Evolutionary conservation across 2,329 filamentous ascomycete species (phyloP).

Genomic region (Hansfordia pulvinata): DNA sequence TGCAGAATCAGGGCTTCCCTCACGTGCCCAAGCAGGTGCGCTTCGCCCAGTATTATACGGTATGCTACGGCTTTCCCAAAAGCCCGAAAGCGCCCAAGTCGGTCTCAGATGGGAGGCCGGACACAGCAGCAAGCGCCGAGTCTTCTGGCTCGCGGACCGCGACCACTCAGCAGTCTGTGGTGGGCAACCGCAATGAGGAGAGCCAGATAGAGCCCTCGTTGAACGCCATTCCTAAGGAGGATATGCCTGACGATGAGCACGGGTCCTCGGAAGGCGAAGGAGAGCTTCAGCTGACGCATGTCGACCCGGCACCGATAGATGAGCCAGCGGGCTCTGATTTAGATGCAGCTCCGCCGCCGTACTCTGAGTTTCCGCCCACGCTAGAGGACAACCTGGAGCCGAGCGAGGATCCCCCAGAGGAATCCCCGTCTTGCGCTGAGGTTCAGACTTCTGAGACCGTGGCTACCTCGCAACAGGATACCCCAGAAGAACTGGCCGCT

Average conservation of each 20-base stretch:
- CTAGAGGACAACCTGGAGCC: too few relatives aligned
- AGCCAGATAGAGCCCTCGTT: slow-evolving; percentile 6
- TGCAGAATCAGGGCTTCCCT: slow-evolving; percentile 17
- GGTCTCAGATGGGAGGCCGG: too few relatives aligned
- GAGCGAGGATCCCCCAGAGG: too few relatives aligned
- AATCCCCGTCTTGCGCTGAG: too few relatives aligned
- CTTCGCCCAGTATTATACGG: slow-evolving; percentile 84
- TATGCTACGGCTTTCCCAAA: slow-evolving; percentile 63
- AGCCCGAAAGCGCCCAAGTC: slow-evolving; percentile 18
- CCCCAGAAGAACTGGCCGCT: slow-evolving; percentile 7
- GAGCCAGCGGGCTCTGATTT: too few relatives aligned
- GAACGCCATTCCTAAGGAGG: slow-evolving; percentile 4
- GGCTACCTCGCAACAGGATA: not conserved
- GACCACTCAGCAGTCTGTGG: slow-evolving; percentile 25
- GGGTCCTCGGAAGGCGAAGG: too few relatives aligned
- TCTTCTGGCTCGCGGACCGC: slow-evolving; percentile 8
- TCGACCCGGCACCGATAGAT: slow-evolving; percentile 13
- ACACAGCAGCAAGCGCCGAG: slow-evolving; percentile 5
- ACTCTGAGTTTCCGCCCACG: too few relatives aligned
- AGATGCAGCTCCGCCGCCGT: too few relatives aligned
- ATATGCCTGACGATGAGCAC: too few relatives aligned
- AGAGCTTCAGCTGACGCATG: slow-evolving; percentile 12
- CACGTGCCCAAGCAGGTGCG: slow-evolving; percentile 43
- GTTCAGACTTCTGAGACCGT: too few relatives aligned
- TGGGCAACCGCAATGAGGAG: slow-evolving; percentile 25